phyloP scores from a whole-genome alignment of 306 rosid genomes.

The Inga leiocalycina region DNA sequence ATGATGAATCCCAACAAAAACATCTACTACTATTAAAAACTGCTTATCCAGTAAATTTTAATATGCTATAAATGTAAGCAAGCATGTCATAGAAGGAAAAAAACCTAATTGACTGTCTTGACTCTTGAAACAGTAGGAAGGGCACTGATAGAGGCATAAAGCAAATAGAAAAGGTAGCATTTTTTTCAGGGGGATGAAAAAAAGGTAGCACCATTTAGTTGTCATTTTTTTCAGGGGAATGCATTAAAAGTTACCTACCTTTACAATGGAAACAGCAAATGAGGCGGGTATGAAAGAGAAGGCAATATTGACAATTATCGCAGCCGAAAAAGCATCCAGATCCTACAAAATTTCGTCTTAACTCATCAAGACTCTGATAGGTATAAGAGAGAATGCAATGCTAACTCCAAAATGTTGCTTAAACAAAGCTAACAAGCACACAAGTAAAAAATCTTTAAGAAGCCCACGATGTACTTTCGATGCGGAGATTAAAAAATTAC shows the following conservation, averaged over 20 bases:
- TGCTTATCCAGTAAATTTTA: neutral
- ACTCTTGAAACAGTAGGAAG: neutral
- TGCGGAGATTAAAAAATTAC: conserved; percentile 3
- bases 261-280: conserved; percentile 89
- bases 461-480: conserved; percentile 24
- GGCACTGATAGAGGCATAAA: neutral
- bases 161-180: neutral
- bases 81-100: neutral
- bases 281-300: conserved; percentile 97
- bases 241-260: conserved; percentile 75
- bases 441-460: conserved; percentile 15
- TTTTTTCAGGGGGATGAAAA: neutral
- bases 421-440: neutral
- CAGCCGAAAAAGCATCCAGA: conserved; percentile 97
- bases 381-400: neutral
- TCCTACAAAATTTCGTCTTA: conserved; percentile 61
- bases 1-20: neutral
- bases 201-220: neutral
- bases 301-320: conserved; percentile 83
- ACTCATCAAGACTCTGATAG: conserved; percentile 38
- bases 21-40: neutral
- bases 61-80: neutral
- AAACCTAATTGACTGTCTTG: neutral
- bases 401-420: neutral
- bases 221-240: neutral